phyloP scores from a whole-genome alignment of 163 green algal genomes.

The Chloromonas sp. region DNA sequence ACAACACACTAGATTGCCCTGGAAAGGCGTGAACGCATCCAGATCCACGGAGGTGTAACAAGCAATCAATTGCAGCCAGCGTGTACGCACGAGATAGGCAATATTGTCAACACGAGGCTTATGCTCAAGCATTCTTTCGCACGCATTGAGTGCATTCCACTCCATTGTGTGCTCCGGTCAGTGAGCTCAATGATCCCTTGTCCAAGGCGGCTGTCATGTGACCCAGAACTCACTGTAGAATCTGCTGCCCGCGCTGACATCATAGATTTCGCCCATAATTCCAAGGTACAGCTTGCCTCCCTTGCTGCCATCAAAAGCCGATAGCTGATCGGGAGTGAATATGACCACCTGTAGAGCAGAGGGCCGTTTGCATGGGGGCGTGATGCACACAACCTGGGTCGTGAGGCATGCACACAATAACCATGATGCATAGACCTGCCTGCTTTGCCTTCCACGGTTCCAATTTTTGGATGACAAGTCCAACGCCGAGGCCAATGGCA shows the following conservation, averaged over 20 bases:
- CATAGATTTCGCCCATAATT: neutral
- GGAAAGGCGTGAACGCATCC: neutral
- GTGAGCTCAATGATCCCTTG: too few species aligned
- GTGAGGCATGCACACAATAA: too few species aligned
- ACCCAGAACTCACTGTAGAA: neutral
- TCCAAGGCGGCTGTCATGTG: neutral
- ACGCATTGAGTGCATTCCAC: neutral
- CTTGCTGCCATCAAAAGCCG: neutral
- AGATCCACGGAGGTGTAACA: neutral
- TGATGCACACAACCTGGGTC: neutral
- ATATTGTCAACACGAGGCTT: too few species aligned
- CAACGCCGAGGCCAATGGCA: neutral
- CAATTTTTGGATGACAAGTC: too few species aligned
- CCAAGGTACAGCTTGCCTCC: neutral
- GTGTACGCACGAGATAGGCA: too few species aligned
- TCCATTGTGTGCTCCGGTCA: neutral
- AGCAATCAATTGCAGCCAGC: neutral
- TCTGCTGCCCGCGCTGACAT: neutral
- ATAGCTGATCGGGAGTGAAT: neutral
- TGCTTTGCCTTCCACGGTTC: too few species aligned
- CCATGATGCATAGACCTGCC: too few species aligned
- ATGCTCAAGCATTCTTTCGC: neutral
- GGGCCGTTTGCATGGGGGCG: neutral
- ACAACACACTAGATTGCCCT: too few species aligned
- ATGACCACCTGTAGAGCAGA: neutral